phyloP scores from a whole-genome alignment of 1,139 yeast species.

The Protomyces lactucae-debilis region DNA sequence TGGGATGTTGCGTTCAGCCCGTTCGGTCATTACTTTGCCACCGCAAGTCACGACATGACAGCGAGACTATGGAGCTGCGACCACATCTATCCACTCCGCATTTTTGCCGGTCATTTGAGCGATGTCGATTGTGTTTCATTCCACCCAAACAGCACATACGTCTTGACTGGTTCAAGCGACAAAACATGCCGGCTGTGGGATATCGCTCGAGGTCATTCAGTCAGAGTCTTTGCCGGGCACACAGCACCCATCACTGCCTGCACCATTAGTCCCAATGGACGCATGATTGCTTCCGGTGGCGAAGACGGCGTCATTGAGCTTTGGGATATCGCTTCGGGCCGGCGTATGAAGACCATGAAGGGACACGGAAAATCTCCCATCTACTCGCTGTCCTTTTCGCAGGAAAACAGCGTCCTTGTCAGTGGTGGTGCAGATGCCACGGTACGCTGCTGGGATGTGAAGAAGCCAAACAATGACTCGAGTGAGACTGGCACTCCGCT shows the following conservation, averaged over 20 bases:
- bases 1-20: constrained; percentile 98
- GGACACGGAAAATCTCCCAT: constrained; percentile 88
- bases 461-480: constrained; percentile 69
- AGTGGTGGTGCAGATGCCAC: constrained; percentile 92
- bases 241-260: constrained; percentile 79
- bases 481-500: constrained; percentile 60
- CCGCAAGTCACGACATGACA: constrained; percentile 96
- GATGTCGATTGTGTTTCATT: constrained; percentile 88
- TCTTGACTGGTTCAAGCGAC: constrained; percentile 92
- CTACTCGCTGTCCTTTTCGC: constrained; percentile 76
- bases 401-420: constrained; percentile 82
- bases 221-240: constrained; percentile 91
- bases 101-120: constrained; percentile 94
- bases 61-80: constrained; percentile 98
- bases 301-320: constrained; percentile 84
- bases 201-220: constrained; percentile 79
- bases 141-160: constrained; percentile 93
- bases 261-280: constrained; percentile 93
- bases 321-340: constrained; percentile 94
- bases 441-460: constrained; percentile 93
- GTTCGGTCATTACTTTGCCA: constrained; percentile 92
- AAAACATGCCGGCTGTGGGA: constrained; percentile 99
- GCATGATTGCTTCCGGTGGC: constrained; percentile 84
- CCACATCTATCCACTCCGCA: constrained; percentile 90
- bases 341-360: constrained; percentile 59